Percentiles rank a stretch among this genome's conserved stretches.
phyloP scores from a whole-genome alignment of 164 flowering plant species.

The Vitis labrusca region DNA sequence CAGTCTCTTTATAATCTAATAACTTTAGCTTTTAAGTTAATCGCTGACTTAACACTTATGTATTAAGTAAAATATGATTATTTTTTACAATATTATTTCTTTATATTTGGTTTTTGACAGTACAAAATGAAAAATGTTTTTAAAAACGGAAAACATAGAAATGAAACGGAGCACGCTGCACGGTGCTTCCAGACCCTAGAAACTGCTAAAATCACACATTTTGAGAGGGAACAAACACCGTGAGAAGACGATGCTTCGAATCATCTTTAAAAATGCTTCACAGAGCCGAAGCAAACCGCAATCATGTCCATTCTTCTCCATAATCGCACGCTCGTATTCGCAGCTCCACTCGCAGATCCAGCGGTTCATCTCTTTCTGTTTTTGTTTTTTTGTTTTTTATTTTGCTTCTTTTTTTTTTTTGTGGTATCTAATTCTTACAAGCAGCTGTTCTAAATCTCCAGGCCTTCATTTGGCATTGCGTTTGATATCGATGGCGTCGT shows the following conservation, averaged over 20 bases:
- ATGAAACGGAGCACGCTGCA: too few species aligned
- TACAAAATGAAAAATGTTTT: too few species aligned
- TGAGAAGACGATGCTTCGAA: background rate
- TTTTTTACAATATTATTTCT: too few species aligned
- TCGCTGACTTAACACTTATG: too few species aligned
- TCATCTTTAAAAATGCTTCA: background rate
- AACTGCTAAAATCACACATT: too few species aligned
- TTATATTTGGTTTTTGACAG: too few species aligned
- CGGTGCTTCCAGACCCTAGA: too few species aligned
- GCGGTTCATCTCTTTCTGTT: background rate
- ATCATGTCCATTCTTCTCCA: background rate
- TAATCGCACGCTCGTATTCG: conserved; percentile 23
- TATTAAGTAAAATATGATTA: too few species aligned
- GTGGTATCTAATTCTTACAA: background rate
- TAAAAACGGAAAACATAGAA: too few species aligned
- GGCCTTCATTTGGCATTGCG: conserved; percentile 73
- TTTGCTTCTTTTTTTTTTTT: background rate
- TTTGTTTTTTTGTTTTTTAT: background rate
- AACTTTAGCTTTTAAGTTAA: too few species aligned
- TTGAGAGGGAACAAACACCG: background rate
- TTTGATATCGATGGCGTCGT: conserved; percentile 90
- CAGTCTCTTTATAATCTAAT: too few species aligned
- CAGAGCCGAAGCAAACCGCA: background rate
- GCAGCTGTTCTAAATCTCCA: background rate
- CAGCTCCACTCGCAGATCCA: conserved; percentile 16